Percentiles rank a stretch among this genome's conserved stretches.
These are phyloP conservation scores for Coemansia sp. DNA, from an alignment of 192 early-diverging fungal species.

Conservation along the genomic window DNA sequence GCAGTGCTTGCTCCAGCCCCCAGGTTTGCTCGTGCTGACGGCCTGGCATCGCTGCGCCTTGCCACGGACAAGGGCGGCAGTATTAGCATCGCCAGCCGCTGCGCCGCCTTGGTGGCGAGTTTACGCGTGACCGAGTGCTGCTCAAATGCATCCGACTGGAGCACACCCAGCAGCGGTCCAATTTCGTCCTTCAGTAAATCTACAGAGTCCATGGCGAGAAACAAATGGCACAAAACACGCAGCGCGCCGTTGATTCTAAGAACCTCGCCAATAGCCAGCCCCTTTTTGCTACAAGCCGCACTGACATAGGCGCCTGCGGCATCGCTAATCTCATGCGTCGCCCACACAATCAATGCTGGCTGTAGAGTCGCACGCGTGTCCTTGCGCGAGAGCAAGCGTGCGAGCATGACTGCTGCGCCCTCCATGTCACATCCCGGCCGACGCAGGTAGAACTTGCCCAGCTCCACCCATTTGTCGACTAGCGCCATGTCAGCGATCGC, in stretches of 20 bases:
- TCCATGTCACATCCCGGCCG: slow-evolving; percentile 84
- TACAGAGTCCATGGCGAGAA: slow-evolving; percentile 36
- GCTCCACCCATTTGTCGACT: slow-evolving; percentile 64
- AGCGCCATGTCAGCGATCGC: slow-evolving; percentile 39
- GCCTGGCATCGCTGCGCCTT: slow-evolving; percentile 63
- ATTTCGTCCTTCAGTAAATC: slow-evolving; percentile 10
- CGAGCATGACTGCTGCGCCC: slow-evolving; percentile 75
- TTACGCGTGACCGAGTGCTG: slow-evolving; percentile 77
- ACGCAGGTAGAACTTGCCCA: slow-evolving; percentile 65
- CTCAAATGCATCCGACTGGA: slow-evolving; percentile 53
- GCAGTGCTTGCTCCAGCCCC: neutral
- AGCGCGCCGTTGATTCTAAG: slow-evolving; percentile 39
- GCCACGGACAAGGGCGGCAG: slow-evolving; percentile 61
- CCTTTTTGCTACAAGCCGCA: neutral
- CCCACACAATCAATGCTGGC: slow-evolving; percentile 71
- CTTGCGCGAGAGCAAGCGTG: slow-evolving; percentile 76
- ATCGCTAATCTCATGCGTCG: slow-evolving; percentile 30
- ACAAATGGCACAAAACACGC: slow-evolving; percentile 44
- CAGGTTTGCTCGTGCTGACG: slow-evolving; percentile 20
- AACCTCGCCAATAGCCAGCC: slow-evolving; percentile 22
- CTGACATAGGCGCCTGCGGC: neutral
- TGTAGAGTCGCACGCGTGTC: slow-evolving; percentile 67
- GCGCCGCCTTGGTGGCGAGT: slow-evolving; percentile 74
- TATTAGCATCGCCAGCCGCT: slow-evolving; percentile 78
- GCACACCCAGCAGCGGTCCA: slow-evolving; percentile 25